phyloP scores from a whole-genome alignment of 768 basidiomycete species.

The Tubosaeta sp. region DNA sequence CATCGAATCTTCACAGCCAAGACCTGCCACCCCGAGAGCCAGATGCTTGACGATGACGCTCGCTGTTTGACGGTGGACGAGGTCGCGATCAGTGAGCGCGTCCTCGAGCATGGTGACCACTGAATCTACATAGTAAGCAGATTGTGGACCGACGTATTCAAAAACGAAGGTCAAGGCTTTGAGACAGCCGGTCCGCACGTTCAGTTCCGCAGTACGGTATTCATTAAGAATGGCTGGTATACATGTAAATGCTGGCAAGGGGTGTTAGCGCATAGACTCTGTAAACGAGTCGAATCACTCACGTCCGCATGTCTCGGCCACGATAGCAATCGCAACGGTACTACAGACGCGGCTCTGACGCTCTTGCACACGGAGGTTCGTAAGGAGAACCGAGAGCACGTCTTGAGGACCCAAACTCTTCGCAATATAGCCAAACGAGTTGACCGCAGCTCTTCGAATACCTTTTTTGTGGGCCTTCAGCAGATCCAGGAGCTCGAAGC shows the following conservation, averaged over 20 bases:
- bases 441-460: conserved; percentile 97
- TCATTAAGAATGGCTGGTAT: conserved; percentile 99
- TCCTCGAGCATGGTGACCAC: conserved; percentile 98
- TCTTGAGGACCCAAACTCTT: conserved; percentile 99
- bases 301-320: conserved; percentile 88
- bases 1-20: conserved; percentile 98
- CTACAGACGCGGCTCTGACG: conserved; percentile 98
- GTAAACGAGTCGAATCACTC: conserved; percentile 15
- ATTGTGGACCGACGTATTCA: conserved; percentile 97
- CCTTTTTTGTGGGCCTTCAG: conserved; percentile 99
- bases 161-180: conserved; percentile 99
- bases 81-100: conserved; percentile 95
- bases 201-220: conserved; percentile 96
- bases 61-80: conserved; percentile 97
- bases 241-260: conserved; percentile 79
- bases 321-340: conserved; percentile 96
- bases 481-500: conserved; percentile 94
- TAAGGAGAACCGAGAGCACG: conserved; percentile 90
- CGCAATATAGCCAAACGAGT: conserved; percentile 99
- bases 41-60: conserved; percentile 98
- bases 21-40: conserved; percentile 92
- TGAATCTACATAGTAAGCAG: conserved; percentile 94
- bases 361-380: conserved; percentile 96
- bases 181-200: conserved; percentile 97
- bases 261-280: conserved; percentile 3